A percentile compares a stretch with the other conserved stretches of the same genome.
Conservation (phyloP, 345 rosid genomes). For the Carallia brachiata region DNA sequence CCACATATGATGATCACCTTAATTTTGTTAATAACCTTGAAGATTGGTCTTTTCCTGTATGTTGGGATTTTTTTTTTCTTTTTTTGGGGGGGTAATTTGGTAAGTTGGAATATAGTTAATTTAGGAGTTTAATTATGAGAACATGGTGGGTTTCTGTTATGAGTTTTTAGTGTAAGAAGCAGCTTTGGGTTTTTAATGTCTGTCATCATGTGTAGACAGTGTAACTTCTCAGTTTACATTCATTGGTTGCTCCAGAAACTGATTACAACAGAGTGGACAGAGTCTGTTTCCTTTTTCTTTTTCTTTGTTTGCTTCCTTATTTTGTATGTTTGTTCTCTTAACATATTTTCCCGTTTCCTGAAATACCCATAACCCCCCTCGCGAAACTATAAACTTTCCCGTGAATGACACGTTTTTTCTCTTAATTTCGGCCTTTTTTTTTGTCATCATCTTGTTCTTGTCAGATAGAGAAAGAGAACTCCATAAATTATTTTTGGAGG, state of each 20-base stretch:
- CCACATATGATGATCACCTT: not conserved
- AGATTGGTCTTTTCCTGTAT: not conserved
- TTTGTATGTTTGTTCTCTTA: not conserved
- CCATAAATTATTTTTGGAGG: too few species aligned
- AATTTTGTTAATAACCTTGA: not conserved
- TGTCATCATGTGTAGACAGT: not conserved
- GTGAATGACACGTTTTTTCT: not conserved
- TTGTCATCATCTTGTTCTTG: not conserved
- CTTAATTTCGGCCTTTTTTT: not conserved
- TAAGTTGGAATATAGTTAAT: too few species aligned
- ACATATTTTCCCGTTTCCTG: not conserved
- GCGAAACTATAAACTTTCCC: not conserved
- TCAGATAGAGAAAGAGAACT: too few species aligned
- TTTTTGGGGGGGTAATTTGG: not conserved
- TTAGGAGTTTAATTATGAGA: not conserved
- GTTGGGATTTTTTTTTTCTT: not conserved
- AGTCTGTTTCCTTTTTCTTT: constrained; percentile 10
- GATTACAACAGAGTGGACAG: not conserved
- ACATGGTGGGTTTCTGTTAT: not conserved
- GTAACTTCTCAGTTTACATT: constrained; percentile 2
- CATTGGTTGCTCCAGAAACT: constrained; percentile 8
- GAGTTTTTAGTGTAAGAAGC: not conserved
- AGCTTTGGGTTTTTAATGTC: not conserved
- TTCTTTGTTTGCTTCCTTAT: not conserved
- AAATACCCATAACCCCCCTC: not conserved